Base-by-base conservation (phyloP, 1,284 basidiomycete species). In the Volvariella surrecta region DNA sequence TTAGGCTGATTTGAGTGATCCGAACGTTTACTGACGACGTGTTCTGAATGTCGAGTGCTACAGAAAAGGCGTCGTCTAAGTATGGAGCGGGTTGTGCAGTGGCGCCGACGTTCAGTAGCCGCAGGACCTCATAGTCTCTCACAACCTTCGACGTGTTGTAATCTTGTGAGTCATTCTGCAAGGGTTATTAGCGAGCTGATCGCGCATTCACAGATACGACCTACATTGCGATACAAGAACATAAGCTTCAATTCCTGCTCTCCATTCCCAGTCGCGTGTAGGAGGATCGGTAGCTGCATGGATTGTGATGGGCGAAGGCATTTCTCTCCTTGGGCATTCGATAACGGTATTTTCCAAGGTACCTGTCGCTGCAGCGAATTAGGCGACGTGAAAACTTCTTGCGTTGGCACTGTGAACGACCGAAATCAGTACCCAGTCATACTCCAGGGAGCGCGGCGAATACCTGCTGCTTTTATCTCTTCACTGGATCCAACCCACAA, bases 201-300 rank as follows among this genome's bases (percentile, higher is more conserved):
- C 18, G 6, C 32, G 13, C 28, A 39, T 13, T 39, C 40, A 50
- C 28, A 16, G 35, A 44, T 35, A 39, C 21, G 3, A 16, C 4
- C 35, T 52, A 86, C 87, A 67, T 83, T 76, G 56, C 85, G 74
- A 61, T 78, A 88, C 7, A 82, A 68, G 54, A 89, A 72, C 10
- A 88, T 62, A 8, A 86, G 48, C 45, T 64, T 70, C 10, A 89
- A 62, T 40, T 77, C 71, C 42, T 72, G 68, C 43, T 70, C 63
- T 28, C 70, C 74, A 13, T 60, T 43, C 2, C 60, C 54, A 38
- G 70, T 65, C 3, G 74, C 72, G 53, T 82, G 78, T 24, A 85
- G 54, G 3, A 68, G 59, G 34, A 84, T 46, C 4, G 71, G 64
- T 13, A 83, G 46, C 44, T 74, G 65, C 2, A 71, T 54, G 38